Base-by-base conservation (phyloP, 169 alveolate species). In the Toxoplasma gondii region DNA sequence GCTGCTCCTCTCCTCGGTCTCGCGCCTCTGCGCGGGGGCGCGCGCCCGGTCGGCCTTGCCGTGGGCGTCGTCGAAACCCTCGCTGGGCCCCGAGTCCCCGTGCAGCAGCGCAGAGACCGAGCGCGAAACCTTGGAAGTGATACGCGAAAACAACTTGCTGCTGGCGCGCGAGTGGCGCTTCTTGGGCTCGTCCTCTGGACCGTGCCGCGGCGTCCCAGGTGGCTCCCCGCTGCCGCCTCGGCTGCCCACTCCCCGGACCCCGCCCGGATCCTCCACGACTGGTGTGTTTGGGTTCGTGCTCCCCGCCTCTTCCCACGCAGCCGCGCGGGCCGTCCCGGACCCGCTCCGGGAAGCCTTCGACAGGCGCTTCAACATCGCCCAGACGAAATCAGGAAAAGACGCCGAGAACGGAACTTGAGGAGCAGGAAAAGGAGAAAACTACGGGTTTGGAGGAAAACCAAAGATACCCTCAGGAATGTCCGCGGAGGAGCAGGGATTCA, bases 251-350 rank as follows among this genome's bases (percentile, higher is more conserved):
- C 53, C 16, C 67, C 19, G 9, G 27, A 19, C 34, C 34, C 74
- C 74, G 7, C 74, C 74, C 7, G 86, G 86, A 27, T 43, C 90
- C 41, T 82, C 90, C 31, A 82, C 39, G 54, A 82, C 90, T 1
- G 90, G 90, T 10, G 90, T 82, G 34, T 38, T 82, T 27, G 90
- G 90, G 34, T 82, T 82, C 64, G 90, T 82, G 90, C 90, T 82
- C 34, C 90, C 90, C 17, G 90, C 90, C 67, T 82, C 90, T 41
- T 82, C 90, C 90, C 90, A 82, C 41, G 54, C 69, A 9, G 90
- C 16, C 36, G 16, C 49, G 10, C 84, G 84, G 45, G 39, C 27
- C 84, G 45, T n/a, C 49, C 84, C n/a, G 12, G 45, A 34, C 39
- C 84, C 44, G 84, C 84, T 74, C 44, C 84, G 45, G 27, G 84